Conservation (phyloP, 768 basidiomycete genomes). For the Lactarius vividus region DNA sequence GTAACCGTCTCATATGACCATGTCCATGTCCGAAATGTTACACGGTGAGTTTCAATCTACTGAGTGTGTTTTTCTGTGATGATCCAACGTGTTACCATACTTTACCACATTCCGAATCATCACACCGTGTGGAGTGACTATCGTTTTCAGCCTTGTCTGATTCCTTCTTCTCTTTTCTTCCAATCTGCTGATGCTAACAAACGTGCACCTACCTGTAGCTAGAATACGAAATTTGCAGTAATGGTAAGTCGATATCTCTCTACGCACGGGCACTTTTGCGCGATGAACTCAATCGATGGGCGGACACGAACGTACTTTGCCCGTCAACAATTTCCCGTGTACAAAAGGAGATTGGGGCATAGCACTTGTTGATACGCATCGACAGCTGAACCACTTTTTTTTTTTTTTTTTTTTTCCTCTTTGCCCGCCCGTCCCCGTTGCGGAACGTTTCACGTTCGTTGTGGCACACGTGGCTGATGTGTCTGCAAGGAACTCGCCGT, state of each 20-base stretch:
- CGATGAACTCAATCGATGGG: constrained; percentile 85
- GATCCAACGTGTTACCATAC: constrained; percentile 64
- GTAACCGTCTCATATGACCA: background rate
- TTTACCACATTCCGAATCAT: constrained; percentile 91
- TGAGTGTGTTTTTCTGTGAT: constrained; percentile 46
- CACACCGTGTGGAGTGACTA: constrained; percentile 59
- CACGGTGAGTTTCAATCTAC: background rate
- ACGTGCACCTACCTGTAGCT: constrained; percentile 8
- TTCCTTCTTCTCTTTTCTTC: constrained; percentile 10
- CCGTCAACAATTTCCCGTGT: constrained; percentile 72
- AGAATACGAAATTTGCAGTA: background rate
- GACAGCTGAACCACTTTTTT: constrained; percentile 52
- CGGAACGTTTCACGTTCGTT: background rate
- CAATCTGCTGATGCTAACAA: constrained; percentile 8
- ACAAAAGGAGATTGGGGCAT: constrained; percentile 66
- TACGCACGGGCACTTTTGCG: background rate
- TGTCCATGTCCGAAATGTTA: background rate
- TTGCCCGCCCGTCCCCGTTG: background rate
- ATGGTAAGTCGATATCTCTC: background rate
- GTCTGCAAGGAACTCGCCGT: background rate
- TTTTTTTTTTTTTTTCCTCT: background rate
- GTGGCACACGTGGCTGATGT: constrained; percentile 6
- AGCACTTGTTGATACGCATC: constrained; percentile 80
- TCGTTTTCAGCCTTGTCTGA: constrained; percentile 97
- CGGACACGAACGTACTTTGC: constrained; percentile 68